Base-by-base conservation (phyloP, 345 rosid species). In the Populus alba region DNA sequence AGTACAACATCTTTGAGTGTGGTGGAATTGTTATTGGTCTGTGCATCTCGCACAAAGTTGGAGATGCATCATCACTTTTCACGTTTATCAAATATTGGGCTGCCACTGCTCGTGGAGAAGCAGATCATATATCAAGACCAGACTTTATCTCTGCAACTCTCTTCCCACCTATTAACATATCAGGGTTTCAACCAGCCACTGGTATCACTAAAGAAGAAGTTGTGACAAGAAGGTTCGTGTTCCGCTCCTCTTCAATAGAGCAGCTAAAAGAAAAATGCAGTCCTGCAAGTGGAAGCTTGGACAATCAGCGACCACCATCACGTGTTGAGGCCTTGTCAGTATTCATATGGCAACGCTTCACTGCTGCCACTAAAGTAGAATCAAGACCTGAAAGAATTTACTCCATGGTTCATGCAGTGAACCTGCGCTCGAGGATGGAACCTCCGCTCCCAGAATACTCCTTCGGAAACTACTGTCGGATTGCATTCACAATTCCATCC, bases 301-400 rank as follows among this genome's bases (percentile, higher is more conserved):
- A 43, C 6, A 66, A 65, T 23, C 51, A 67, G 49, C 33, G 18
- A 23, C 77, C 66, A 0, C 81, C 87, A 0, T 81, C 89, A 3
- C 82, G 88, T 1, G 74, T 88, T 18, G 87, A 88, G 51, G 89
- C 86, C 29, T 73, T 87, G 55, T 86, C 89, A 1, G 68, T 77
- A 41, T 86, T 88, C 63, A 81, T 88, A 29, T 88, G 88, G 88
- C 83, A 76, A 41, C 85, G 90, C 7, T 83, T 81, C 70, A 74
- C 67, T 71, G 83, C 87, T n/a, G 76, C 87, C 8, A 78, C 75
- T 17, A 41, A 78, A n/a, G 23, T 43, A 27, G 77, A 85, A 73
- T 12, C 49, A 20, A 65, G 70, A 33, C 29, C 55, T 73, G 61
- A 27, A 23, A 41, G 68, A 41, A 79, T 77, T 20, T 77, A 75